Evolutionary conservation across 2,329 filamentous ascomycete species (phyloP).

Genomic region (Juglanconis oblonga): DNA sequence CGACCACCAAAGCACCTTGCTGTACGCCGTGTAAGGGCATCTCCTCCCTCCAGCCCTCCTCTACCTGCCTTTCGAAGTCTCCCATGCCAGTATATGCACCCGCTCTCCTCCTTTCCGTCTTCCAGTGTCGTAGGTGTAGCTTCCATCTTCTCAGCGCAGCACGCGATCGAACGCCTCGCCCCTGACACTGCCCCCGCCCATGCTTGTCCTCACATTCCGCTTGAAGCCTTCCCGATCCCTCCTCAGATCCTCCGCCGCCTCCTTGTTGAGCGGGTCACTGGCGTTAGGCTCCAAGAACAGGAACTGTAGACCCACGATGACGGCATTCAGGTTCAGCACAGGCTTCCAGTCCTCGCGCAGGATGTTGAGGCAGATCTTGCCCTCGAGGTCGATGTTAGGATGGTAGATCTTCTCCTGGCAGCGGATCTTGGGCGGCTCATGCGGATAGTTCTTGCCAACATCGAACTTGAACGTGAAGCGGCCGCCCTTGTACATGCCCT

Average conservation of each 20-base stretch:
- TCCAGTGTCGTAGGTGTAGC: too few relatives aligned
- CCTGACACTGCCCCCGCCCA: constrained; percentile 76
- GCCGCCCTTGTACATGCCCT: constrained; percentile 84
- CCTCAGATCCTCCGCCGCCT: constrained; percentile 89
- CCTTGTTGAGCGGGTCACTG: constrained; percentile 96
- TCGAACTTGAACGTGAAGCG: constrained; percentile 86
- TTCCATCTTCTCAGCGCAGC: constrained; percentile 49
- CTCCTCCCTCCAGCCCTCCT: background rate
- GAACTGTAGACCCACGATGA: constrained; percentile 94
- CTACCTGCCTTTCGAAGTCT: background rate
- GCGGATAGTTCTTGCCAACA: constrained; percentile 93
- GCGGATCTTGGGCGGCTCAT: constrained; percentile 95
- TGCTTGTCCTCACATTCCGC: constrained; percentile 80
- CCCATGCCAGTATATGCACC: background rate
- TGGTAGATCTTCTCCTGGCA: constrained; percentile 99
- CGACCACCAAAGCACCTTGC: constrained; percentile 9
- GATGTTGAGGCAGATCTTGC: constrained; percentile 98
- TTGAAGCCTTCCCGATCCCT: constrained; percentile 85
- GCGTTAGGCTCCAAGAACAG: constrained; percentile 97
- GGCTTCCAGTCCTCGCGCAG: constrained; percentile 98
- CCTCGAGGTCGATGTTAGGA: constrained; percentile 96
- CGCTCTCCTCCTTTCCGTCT: background rate
- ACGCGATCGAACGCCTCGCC: constrained; percentile 76
- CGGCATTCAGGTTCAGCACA: constrained; percentile 91
- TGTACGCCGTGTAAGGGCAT: background rate